Conservation (phyloP, 495 filamentous ascomycete genomes). For the Penicillium silybi region DNA sequence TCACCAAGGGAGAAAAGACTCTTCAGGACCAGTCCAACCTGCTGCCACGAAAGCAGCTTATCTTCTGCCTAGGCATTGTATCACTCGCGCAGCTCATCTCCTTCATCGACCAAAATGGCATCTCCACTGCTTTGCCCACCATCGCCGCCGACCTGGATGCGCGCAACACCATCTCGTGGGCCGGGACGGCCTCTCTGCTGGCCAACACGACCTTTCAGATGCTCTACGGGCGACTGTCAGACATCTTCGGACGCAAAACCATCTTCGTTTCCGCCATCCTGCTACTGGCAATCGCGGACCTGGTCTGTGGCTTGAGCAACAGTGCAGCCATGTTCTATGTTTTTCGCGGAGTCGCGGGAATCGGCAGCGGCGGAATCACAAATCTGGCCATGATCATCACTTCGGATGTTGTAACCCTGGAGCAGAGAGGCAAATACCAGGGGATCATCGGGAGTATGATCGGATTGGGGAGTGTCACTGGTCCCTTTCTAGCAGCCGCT, state of each 20-base stretch:
- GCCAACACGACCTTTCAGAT: constrained; percentile 62
- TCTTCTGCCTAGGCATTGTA: background rate
- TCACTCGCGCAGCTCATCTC: constrained; percentile 34
- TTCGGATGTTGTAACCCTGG: constrained; percentile 39
- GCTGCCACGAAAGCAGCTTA: background rate
- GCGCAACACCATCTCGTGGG: constrained; percentile 60
- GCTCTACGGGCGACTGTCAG: constrained; percentile 51
- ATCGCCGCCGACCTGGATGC: constrained; percentile 54
- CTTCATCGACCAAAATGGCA: constrained; percentile 58
- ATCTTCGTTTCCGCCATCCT: constrained; percentile 38
- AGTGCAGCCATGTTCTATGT: constrained; percentile 46
- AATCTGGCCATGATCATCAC: constrained; percentile 43
- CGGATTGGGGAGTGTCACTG: constrained; percentile 33
- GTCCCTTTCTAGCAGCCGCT: constrained; percentile 36
- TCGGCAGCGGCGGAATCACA: constrained; percentile 44
- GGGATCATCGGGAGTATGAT: constrained; percentile 36
- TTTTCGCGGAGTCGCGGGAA: constrained; percentile 46
- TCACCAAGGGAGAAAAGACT: background rate
- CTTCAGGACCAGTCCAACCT: constrained; percentile 1
- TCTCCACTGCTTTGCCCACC: constrained; percentile 52
- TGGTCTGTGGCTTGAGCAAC: constrained; percentile 44
- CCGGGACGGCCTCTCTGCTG: constrained; percentile 66
- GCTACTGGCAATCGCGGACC: constrained; percentile 44
- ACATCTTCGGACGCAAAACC: constrained; percentile 52
- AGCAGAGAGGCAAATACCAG: constrained; percentile 39